phyloP scores from a whole-genome alignment of 768 basidiomycete species.

The Inosperma sp. region DNA sequence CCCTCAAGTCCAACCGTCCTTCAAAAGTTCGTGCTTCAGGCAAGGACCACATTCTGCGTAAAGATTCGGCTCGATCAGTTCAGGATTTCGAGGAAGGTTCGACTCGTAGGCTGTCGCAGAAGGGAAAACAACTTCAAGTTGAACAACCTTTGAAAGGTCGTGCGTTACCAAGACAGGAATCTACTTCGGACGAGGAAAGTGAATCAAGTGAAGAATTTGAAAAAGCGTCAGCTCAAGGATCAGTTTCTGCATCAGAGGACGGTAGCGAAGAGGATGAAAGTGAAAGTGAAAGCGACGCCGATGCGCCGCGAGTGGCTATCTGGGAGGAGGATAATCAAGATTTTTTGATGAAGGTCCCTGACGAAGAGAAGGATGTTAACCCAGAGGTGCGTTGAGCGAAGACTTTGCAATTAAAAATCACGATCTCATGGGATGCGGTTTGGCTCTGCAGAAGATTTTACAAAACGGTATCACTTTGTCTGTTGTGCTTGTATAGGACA shows the following conservation, averaged over 20 bases:
- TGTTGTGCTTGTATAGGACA: neutral
- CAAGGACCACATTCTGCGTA: too few relatives aligned
- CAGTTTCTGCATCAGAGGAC: conserved; percentile 1
- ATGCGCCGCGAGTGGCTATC: conserved; percentile 55
- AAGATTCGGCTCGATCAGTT: too few relatives aligned
- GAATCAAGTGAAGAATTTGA: conserved; percentile 7
- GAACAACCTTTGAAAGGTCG: too few relatives aligned
- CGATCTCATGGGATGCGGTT: too few relatives aligned
- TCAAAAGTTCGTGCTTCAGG: too few relatives aligned
- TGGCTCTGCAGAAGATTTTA: conserved; percentile 23
- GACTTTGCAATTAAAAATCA: too few relatives aligned
- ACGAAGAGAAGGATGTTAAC: conserved; percentile 16
- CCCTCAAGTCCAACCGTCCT: too few relatives aligned
- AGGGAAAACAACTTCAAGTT: too few relatives aligned
- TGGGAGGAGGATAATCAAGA: conserved; percentile 43
- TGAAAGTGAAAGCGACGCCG: conserved; percentile 37
- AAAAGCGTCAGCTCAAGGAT: conserved; percentile 14
- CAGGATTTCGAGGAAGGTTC: too few relatives aligned
- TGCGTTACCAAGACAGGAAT: too few relatives aligned
- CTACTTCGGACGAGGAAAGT: neutral
- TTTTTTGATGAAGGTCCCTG: conserved; percentile 12
- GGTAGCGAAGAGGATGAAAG: conserved; percentile 29
- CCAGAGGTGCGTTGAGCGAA: conserved; percentile 15
- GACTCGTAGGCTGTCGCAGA: too few relatives aligned
- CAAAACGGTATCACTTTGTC: conserved; percentile 22